phyloP scores from a whole-genome alignment of 495 filamentous ascomycete species.

The Neurospora sublineolata region DNA sequence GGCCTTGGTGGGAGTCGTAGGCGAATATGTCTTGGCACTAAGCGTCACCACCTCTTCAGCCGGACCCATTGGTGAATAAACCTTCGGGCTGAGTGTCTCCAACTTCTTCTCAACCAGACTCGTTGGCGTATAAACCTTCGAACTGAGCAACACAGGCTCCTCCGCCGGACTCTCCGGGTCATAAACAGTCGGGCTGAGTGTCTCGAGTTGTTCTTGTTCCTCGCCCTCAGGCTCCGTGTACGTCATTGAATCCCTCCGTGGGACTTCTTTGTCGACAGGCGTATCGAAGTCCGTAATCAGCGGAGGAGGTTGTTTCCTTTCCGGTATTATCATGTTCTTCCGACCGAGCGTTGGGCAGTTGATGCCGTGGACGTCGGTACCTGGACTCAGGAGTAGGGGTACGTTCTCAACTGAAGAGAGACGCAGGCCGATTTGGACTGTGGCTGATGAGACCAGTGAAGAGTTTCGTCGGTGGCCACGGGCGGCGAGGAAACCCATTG shows the following conservation, averaged over 20 bases:
- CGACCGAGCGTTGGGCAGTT: conserved; percentile 17
- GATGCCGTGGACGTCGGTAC: conserved; percentile 23
- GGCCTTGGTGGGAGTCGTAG: conserved; percentile 27
- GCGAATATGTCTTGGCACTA: conserved; percentile 31
- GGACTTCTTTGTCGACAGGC: neutral
- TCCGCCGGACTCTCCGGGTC: conserved; percentile 22
- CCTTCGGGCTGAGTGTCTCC: neutral
- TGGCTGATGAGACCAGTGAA: conserved; percentile 34
- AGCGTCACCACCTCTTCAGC: conserved; percentile 17
- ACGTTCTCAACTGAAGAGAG: conserved; percentile 36
- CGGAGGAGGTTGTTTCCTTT: conserved; percentile 16
- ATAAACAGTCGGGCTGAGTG: conserved; percentile 32
- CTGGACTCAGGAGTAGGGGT: conserved; percentile 13
- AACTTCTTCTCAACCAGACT: neutral
- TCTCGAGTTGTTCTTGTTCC: conserved; percentile 11
- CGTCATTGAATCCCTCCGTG: neutral
- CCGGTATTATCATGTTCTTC: conserved; percentile 10
- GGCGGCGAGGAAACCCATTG: conserved; percentile 20
- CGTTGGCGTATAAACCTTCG: neutral
- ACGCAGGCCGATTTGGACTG: conserved; percentile 38
- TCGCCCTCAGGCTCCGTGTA: neutral
- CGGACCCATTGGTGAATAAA: neutral
- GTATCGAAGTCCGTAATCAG: conserved; percentile 9
- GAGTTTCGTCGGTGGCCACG: conserved; percentile 32
- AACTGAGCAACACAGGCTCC: neutral